Evolutionary conservation across 148 eudicot genomes (phyloP).

Genomic region (Gaultheria prostrata): DNA sequence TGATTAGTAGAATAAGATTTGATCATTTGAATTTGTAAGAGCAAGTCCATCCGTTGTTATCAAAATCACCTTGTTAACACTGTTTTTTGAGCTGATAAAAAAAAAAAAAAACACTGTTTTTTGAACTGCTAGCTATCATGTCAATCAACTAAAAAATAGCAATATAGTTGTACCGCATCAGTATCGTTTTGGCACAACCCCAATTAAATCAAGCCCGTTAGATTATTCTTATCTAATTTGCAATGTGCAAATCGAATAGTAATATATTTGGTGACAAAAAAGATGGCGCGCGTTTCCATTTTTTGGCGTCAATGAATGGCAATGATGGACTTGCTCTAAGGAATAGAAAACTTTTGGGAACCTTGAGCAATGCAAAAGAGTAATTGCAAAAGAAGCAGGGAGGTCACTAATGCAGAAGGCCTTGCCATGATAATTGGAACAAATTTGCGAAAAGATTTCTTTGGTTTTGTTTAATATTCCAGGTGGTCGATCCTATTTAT

Average conservation of each 20-base stretch:
- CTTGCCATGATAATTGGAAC: background rate
- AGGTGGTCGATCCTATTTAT: background rate
- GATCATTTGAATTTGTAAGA: background rate
- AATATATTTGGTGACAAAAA: background rate
- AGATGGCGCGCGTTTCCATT: no score
- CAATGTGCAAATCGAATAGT: no score
- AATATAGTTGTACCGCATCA: no score
- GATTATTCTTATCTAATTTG: background rate
- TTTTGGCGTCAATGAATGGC: background rate
- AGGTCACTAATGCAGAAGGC: background rate
- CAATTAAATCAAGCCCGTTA: no score
- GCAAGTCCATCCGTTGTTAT: background rate
- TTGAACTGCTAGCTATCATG: no score
- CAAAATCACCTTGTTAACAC: no score
- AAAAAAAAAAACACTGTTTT: no score
- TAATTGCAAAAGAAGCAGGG: background rate
- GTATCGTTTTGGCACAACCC: background rate
- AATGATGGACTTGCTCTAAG: background rate
- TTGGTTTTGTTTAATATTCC: background rate
- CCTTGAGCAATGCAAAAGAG: conserved; percentile 5
- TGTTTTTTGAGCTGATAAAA: no score
- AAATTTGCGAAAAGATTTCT: background rate
- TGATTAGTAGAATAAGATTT: background rate
- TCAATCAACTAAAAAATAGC: background rate
- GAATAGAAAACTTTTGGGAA: background rate